Evolutionary conservation across 2,329 filamentous ascomycete species (phyloP).

Genomic region (Apiospora saccharicola): DNA sequence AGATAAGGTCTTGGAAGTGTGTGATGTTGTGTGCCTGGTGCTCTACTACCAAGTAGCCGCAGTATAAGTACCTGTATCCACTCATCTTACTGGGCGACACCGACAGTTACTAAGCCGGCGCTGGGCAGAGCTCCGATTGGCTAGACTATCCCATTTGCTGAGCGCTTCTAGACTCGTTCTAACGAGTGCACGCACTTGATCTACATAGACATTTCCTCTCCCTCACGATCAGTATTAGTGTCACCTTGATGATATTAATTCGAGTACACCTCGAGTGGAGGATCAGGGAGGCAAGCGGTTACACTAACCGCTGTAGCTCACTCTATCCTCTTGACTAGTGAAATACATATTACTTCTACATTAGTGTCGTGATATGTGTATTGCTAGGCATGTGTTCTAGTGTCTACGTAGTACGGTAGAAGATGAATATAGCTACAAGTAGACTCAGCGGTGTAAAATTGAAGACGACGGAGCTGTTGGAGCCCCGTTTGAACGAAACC

Average conservation of each 20-base stretch:
- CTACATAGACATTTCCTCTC: neutral
- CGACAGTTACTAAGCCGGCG: neutral
- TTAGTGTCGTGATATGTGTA: neutral
- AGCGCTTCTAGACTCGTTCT: neutral
- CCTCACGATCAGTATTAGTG: neutral
- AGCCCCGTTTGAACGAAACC: neutral
- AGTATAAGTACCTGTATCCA: neutral
- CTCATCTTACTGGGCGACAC: neutral
- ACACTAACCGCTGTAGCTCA: neutral
- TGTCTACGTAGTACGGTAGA: no score
- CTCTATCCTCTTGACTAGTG: neutral
- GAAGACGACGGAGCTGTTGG: neutral
- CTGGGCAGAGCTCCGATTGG: neutral
- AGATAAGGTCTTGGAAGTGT: neutral
- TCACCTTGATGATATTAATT: constrained; percentile 7
- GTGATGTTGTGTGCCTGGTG: neutral
- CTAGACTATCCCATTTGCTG: neutral
- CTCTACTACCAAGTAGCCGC: neutral
- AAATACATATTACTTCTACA: neutral
- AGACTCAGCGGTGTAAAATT: neutral
- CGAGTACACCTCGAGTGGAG: constrained; percentile 1
- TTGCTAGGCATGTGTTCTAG: neutral
- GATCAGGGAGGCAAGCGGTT: constrained; percentile 9
- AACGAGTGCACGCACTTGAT: neutral
- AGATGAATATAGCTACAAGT: neutral